Evolutionary conservation across 1,139 yeast genomes (phyloP), one percentile per base, ranked within the genome.

Genomic region (Lodderomyces parapsilosis): DNA sequence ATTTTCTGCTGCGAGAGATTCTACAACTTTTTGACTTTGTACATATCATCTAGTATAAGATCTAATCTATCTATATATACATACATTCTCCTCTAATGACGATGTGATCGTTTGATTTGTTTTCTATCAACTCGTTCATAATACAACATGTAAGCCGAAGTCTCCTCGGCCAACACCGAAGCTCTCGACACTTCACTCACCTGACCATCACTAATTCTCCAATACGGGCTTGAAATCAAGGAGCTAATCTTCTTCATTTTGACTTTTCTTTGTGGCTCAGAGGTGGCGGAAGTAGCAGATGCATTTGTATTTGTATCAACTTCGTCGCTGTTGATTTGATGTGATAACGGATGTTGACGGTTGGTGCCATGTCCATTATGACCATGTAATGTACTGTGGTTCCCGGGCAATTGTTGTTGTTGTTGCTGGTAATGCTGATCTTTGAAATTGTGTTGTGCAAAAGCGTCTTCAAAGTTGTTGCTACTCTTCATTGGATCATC

Each of bases 201-300:
- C 33, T 68, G 71, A 2, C 88, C 74, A 62, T 91, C 98, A 50
- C 94, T 87, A 23, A 90, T 80, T 53, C 87, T 76, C 98, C 98
- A 91, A 68, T 80, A 91, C 14, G 91, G 90, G 41, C 76, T 72
- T 46, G 79, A 80, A 6, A 72, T 57, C 19, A 76, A 64, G 11
- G 82, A 73, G 8, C 81, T 76, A 9, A 83, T 66, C 51, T 76
- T 81, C 53, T 72, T 77, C 66, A 73, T 63, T 49, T 70, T 72
- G 33, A 69, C 63, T 39, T 64, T 60, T 39, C 43, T 43, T 13
- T 43, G 43, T 4, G 38, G 41, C 27, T 43, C 36, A 11, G 20
- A 32, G 3, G 5, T 6, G 10, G 27, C 7, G 10, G 27, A 22
- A 22, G 34, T 17, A 5, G 18, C 11, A 5, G 34, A 14, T 15